Conservation (phyloP, 169 alveolate species). For the Plasmodium blacklocki region DNA sequence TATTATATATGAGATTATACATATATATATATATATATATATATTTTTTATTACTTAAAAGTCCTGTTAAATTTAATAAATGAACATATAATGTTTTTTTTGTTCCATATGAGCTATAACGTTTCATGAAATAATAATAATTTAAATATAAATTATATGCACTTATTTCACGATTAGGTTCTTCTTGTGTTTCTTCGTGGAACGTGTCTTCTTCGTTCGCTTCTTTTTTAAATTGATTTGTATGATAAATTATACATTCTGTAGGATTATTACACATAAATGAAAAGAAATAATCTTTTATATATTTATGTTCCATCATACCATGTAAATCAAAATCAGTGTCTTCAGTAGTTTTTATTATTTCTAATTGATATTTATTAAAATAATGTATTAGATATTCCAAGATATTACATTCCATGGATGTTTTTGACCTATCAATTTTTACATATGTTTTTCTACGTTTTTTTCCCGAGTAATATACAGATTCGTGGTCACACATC, state of each 20-base stretch:
- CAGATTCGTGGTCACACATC: constrained; percentile 7
- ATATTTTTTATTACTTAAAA: constrained; percentile 17
- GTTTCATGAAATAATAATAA: constrained; percentile 19
- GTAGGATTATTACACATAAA: constrained; percentile 29
- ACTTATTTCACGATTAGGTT: not conserved
- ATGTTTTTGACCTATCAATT: not conserved
- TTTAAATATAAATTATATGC: constrained; percentile 19
- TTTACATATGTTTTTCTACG: constrained; percentile 22
- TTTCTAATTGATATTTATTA: constrained; percentile 34
- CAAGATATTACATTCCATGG: constrained; percentile 45
- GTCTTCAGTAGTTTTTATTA: constrained; percentile 11
- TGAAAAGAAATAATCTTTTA: constrained; percentile 33
- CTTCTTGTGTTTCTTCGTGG: too few species aligned
- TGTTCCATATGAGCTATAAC: constrained; percentile 5
- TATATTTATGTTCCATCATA: constrained; percentile 15
- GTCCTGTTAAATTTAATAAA: constrained; percentile 40
- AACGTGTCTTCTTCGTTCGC: not conserved
- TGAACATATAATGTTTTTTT: constrained; percentile 29
- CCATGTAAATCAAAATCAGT: constrained; percentile 20
- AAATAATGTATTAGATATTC: constrained; percentile 39
- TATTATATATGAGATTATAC: not conserved
- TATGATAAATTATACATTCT: constrained; percentile 35
- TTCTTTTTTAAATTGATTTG: constrained; percentile 10
- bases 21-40: not conserved
- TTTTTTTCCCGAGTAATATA: constrained; percentile 5